Evolutionary conservation across 78 protist species (phyloP), one percentile per base, ranked within the genome.

Genomic region (Protostelium mycophagum): DNA sequence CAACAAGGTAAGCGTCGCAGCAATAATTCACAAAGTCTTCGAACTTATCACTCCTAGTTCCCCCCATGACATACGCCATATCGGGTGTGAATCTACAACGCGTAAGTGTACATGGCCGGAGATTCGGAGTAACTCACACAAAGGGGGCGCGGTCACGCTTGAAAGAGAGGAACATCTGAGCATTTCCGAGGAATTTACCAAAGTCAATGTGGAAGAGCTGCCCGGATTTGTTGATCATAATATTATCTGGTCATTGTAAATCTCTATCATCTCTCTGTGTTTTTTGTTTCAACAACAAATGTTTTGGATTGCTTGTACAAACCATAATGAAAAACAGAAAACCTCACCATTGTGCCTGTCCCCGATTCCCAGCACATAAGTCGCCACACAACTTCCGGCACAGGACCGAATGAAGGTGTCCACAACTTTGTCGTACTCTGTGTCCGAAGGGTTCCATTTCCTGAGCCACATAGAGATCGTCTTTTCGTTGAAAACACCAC

Each of bases 81-180:
- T 91, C 85, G n/a, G 83, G 73, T 0, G 93, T 88, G 63, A 92
- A 93, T 37, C 38, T 31, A 83, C 10, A 34, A 9, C 28, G 25
- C 25, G n/a, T 34, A 1, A 34, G 63, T 34, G 63, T 28, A 29
- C 38, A 84, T 23, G 88, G 63, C 10, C 90, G 87, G 5, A 10
- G 63, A 63, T 38, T 1, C 25, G 87, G 35, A 88, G 9, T 1
- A 9, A 88, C 85, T 36, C 35, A 88, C 39, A 99, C 97, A 86
- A 99, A 99, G 0, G 99, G 99, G 16, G 98, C 94, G 28, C 97
- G 88, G 90, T 99, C 99, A 29, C 99, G 89, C 88, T 94, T 92
- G 73, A 98, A 85, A 0, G 92, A 90, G 31, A 90, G 87, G 85
- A 90, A 90, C 84, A 91, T 91, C 84, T 96, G 91, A 23, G 83